Evolutionary conservation across 2,329 filamentous ascomycete species (phyloP).

Genomic region (Zymoseptoria brevis): DNA sequence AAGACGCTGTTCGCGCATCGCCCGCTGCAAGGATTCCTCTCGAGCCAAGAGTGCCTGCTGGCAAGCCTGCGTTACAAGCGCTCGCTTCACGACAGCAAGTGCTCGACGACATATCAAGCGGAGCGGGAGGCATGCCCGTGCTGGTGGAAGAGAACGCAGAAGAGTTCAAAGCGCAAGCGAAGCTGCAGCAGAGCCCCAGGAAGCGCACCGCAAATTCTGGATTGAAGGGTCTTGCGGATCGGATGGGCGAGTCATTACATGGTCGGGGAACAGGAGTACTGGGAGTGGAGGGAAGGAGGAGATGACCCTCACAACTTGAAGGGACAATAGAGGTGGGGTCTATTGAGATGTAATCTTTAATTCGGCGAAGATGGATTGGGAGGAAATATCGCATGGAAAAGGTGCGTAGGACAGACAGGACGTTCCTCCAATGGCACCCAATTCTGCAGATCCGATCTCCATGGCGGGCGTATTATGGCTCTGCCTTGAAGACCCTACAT

Average conservation of each 20-base stretch:
- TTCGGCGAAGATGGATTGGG: background rate
- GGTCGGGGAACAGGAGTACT: slow-evolving; percentile 40
- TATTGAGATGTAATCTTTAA: background rate
- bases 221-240: slow-evolving; percentile 38
- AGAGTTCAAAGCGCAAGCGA: slow-evolving; percentile 27
- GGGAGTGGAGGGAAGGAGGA: slow-evolving; percentile 33
- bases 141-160: slow-evolving; percentile 35
- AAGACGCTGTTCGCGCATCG: slow-evolving; percentile 18
- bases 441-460: background rate
- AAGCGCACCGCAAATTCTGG: slow-evolving; percentile 35
- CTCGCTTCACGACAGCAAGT: slow-evolving; percentile 34
- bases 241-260: slow-evolving; percentile 40
- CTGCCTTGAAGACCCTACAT: background rate
- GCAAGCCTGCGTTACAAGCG: slow-evolving; percentile 35
- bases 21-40: slow-evolving; percentile 15
- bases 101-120: slow-evolving; percentile 29
- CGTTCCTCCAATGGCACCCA: background rate
- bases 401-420: background rate
- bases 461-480: background rate
- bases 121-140: slow-evolving; percentile 30
- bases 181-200: slow-evolving; percentile 33
- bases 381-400: background rate
- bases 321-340: background rate
- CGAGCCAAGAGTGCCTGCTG: slow-evolving; percentile 24
- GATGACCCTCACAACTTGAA: slow-evolving; percentile 4